Evolutionary conservation across 1,284 basidiomycete species (phyloP).

Genomic region (Cryptococcus deneoformans): DNA sequence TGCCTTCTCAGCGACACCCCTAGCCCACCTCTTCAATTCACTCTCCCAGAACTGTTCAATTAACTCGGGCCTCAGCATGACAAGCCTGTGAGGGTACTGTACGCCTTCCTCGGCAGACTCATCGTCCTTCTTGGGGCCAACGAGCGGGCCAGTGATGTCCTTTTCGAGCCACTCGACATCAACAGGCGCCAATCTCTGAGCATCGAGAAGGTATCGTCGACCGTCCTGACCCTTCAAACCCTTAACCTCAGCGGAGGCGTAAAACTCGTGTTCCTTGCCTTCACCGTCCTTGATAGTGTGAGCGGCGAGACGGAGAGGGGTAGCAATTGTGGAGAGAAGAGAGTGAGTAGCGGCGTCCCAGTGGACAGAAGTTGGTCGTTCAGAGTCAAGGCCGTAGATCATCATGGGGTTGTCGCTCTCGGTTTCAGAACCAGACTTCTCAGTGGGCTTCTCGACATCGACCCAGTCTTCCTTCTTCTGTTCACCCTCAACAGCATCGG

Average conservation of each 20-base stretch:
- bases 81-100: constrained; percentile 55
- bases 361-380: constrained; percentile 51
- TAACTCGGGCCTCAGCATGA: constrained; percentile 58
- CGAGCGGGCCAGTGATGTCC: constrained; percentile 47
- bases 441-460: constrained; percentile 61
- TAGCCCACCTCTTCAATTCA: constrained; percentile 56
- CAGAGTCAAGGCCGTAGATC: constrained; percentile 58
- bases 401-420: constrained; percentile 50
- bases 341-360: constrained; percentile 54
- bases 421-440: constrained; percentile 59
- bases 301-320: constrained; percentile 53
- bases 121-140: constrained; percentile 20
- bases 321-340: constrained; percentile 54
- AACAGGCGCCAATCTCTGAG: constrained; percentile 55
- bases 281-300: constrained; percentile 54
- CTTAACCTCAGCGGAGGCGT: constrained; percentile 57
- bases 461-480: constrained; percentile 48
- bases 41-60: constrained; percentile 56
- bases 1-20: constrained; percentile 46
- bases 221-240: constrained; percentile 58
- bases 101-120: constrained; percentile 19
- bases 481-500: constrained; percentile 19
- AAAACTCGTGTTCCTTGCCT: constrained; percentile 52
- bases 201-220: constrained; percentile 57
- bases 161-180: constrained; percentile 58